A percentile compares a stretch with the other conserved stretches of the same genome.
phyloP scores from a whole-genome alignment of 495 filamentous ascomycete species.

The Penicillium subrubescens region DNA sequence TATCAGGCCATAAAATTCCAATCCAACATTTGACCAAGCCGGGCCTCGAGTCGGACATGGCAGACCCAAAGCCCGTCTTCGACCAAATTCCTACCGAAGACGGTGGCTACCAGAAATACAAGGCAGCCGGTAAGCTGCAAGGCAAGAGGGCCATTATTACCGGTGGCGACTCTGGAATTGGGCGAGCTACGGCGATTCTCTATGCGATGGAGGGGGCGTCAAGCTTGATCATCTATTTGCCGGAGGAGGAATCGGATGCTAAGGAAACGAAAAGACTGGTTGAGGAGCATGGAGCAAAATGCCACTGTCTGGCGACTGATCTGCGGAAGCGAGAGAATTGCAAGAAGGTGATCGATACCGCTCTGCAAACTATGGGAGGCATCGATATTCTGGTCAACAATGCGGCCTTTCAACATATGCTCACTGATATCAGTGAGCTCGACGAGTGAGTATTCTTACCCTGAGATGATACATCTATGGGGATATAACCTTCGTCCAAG shows the following conservation, averaged over 20 bases:
- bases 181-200: slow-evolving; percentile 76
- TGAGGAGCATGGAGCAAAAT: slow-evolving; percentile 63
- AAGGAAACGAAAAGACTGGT: slow-evolving; percentile 74
- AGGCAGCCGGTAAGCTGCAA: slow-evolving; percentile 74
- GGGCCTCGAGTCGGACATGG: slow-evolving; percentile 68
- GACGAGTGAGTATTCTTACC: slow-evolving; percentile 57
- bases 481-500: not conserved
- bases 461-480: not conserved
- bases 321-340: slow-evolving; percentile 67
- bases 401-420: slow-evolving; percentile 74
- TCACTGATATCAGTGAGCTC: slow-evolving; percentile 68
- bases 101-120: slow-evolving; percentile 73
- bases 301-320: slow-evolving; percentile 64
- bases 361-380: slow-evolving; percentile 61
- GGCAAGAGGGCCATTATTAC: slow-evolving; percentile 81
- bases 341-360: slow-evolving; percentile 66
- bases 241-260: slow-evolving; percentile 77
- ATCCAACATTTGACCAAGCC: slow-evolving; percentile 69
- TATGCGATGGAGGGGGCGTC: slow-evolving; percentile 85
- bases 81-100: slow-evolving; percentile 69
- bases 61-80: slow-evolving; percentile 61
- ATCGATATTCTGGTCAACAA: slow-evolving; percentile 85
- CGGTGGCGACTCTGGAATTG: slow-evolving; percentile 82
- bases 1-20: slow-evolving; percentile 67
- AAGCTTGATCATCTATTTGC: slow-evolving; percentile 71